Evolutionary conservation across 371 early-diverging fungal species (phyloP).

Genomic region (Mucor plumbeus): DNA sequence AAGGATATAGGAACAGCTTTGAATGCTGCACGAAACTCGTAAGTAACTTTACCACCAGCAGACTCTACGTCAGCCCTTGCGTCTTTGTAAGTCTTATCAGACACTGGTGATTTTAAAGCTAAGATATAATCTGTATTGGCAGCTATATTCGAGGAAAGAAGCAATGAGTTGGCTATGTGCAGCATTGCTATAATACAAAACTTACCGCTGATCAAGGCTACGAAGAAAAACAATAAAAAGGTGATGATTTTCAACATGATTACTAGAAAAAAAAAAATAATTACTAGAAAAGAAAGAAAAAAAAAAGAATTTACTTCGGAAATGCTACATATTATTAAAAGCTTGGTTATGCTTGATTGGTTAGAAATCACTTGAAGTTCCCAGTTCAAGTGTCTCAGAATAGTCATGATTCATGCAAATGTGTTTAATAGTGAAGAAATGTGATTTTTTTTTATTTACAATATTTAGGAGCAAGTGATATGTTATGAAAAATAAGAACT

Average conservation of each 20-base stretch:
- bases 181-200: neutral
- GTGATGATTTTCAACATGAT: conserved; percentile 10
- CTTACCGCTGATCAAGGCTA: conserved; percentile 12
- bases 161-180: neutral
- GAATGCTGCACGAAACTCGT: conserved; percentile 27
- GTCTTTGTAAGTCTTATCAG: conserved; percentile 18
- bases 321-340: neutral
- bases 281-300: neutral
- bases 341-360: conserved; percentile 3
- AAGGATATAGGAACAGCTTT: conserved; percentile 28
- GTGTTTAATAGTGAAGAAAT: neutral
- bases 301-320: neutral
- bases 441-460: conserved; percentile 14
- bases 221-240: conserved; percentile 11
- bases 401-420: conserved; percentile 8
- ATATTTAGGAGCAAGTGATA: neutral
- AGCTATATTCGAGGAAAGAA: conserved; percentile 7
- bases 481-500: neutral
- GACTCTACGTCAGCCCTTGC: conserved; percentile 29
- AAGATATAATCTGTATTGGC: conserved; percentile 26
- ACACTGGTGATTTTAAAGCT: conserved; percentile 26
- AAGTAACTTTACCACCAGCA: conserved; percentile 26
- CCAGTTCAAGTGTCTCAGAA: too few relatives aligned
- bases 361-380: neutral
- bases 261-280: neutral